A percentile compares a stretch with the other conserved stretches of the same genome.
Conservation (phyloP, 495 filamentous ascomycete genomes). For the Daldinia caldariorum region DNA sequence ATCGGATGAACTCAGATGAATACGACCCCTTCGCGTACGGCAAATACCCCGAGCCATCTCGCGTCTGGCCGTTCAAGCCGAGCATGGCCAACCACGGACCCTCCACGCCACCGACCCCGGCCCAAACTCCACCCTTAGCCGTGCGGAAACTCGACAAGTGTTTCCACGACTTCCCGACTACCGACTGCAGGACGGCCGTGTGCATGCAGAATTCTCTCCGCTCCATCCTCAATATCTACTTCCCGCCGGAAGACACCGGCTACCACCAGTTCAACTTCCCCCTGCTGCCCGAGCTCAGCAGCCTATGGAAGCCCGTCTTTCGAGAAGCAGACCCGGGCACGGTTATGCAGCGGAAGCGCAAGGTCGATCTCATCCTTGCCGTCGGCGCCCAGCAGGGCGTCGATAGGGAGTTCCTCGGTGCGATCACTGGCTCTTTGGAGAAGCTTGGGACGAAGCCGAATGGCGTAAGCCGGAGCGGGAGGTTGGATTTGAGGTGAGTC, state of each 20-base stretch:
- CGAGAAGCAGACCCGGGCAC: slow-evolving; percentile 43
- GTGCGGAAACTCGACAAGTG: slow-evolving; percentile 21
- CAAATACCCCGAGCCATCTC: slow-evolving; percentile 20
- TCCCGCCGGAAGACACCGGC: slow-evolving; percentile 48
- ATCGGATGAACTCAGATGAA: slow-evolving; percentile 35
- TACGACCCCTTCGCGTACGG: slow-evolving; percentile 49
- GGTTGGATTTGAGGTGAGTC: slow-evolving; percentile 57
- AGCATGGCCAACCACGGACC: slow-evolving; percentile 20
- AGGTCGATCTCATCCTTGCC: slow-evolving; percentile 57
- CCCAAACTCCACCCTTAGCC: slow-evolving; percentile 34
- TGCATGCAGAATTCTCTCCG: slow-evolving; percentile 56
- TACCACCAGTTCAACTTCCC: slow-evolving; percentile 52
- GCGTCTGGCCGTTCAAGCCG: slow-evolving; percentile 19
- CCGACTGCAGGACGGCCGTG: slow-evolving; percentile 50
- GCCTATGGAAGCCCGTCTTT: slow-evolving; percentile 55
- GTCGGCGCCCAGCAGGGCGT: slow-evolving; percentile 55
- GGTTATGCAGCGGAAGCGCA: slow-evolving; percentile 36
- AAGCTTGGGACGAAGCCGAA: slow-evolving; percentile 52
- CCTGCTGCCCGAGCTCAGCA: slow-evolving; percentile 50
- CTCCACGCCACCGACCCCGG: slow-evolving; percentile 44
- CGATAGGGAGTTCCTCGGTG: slow-evolving; percentile 47
- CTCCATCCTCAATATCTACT: slow-evolving; percentile 51
- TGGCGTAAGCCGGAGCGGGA: slow-evolving; percentile 52
- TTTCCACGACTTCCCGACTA: slow-evolving; percentile 51
- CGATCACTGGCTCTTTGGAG: slow-evolving; percentile 53